Evolutionary conservation across 257 asterid genomes (phyloP), one percentile per base, ranked within the genome.

Genomic region (Jacaranda copaia): DNA sequence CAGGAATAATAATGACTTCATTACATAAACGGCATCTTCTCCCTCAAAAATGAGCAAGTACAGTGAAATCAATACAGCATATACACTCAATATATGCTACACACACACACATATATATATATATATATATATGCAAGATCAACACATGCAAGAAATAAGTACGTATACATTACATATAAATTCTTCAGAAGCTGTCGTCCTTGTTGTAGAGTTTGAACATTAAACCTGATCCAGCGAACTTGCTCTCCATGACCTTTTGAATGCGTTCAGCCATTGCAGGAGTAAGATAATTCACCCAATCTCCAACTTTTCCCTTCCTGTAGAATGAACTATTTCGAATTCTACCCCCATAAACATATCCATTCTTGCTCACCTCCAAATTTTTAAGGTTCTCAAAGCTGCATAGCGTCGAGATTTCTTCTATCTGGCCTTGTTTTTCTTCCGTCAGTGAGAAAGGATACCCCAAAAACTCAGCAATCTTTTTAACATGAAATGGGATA

Each of bases 221-320:
- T 16, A 70, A 52, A 69, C 62, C 74, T 0, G 36, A 51, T 1
- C 51, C 61, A 5, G 35, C 15, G 4, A 69, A 48, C 74, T 69
- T 69, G 8, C 4, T 32, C 7, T 13, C 20, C 10, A 52, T 15
- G n/a, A 70, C 1, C 16, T 70, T n/a, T 9, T 35, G 1, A 0
- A 70, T 1, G 9, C 63, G 63, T 49, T 51, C 66, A n/a, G 55
- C 66, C 66, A 71, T 71, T 20, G 1, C 66, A 10, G 75, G 57
- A 58, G 40, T 35, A 6, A 81, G 61, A 71, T 72, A 42, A 64
- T 65, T 63, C 5, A 8, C 13, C 75, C 81, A 70, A 16, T 81
- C 84, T 46, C 84, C 81, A 13, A 68, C 58, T 20, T 68, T n/a
- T 13, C 75, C 75, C 49, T 70, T 70, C 63, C 75, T 70, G 19